These are phyloP conservation scores for Lasiodiplodia sp. DNA, from an alignment of 2,329 filamentous ascomycete genomes.

Conservation along the genomic window DNA sequence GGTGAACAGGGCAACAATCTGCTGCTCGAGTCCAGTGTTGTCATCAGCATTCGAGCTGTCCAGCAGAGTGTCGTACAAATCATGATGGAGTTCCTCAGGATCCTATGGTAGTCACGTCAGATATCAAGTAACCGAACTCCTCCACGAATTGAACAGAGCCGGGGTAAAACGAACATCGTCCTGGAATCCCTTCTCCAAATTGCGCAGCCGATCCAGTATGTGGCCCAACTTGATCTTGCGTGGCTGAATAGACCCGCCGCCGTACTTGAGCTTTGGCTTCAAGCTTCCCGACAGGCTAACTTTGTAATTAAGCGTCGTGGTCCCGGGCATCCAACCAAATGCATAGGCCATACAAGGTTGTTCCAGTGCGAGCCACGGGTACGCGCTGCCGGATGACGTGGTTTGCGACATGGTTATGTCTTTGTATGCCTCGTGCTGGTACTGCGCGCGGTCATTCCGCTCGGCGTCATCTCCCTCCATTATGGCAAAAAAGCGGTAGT, in stretches of 20 bases:
- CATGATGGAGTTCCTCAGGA: constrained; percentile 55
- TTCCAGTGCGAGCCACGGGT: constrained; percentile 75
- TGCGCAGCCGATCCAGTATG: constrained; percentile 53
- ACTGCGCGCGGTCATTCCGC: constrained; percentile 47
- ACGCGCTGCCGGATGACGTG: constrained; percentile 43
- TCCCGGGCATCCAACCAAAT: constrained; percentile 71
- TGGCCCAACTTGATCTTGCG: constrained; percentile 65
- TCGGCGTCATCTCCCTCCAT: constrained; percentile 48
- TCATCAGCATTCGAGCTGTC: constrained; percentile 69
- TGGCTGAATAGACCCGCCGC: constrained; percentile 63
- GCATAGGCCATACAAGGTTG: constrained; percentile 75
- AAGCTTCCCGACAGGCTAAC: constrained; percentile 65
- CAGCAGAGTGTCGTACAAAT: constrained; percentile 73
- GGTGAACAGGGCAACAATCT: constrained; percentile 75
- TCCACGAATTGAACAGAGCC: background rate
- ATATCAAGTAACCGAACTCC: constrained; percentile 2
- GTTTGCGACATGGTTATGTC: constrained; percentile 50
- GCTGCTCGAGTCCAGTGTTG: constrained; percentile 69
- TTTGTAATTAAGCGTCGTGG: constrained; percentile 76
- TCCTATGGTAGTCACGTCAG: constrained; percentile 48
- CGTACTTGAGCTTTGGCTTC: constrained; percentile 65
- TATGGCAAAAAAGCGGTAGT: constrained; percentile 50
- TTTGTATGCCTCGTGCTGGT: constrained; percentile 45
- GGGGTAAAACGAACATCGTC: constrained; percentile 49
- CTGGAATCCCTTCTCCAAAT: constrained; percentile 50